Base-by-base conservation (phyloP, 306 rosid genomes). In the Adenanthera pavonina region DNA sequence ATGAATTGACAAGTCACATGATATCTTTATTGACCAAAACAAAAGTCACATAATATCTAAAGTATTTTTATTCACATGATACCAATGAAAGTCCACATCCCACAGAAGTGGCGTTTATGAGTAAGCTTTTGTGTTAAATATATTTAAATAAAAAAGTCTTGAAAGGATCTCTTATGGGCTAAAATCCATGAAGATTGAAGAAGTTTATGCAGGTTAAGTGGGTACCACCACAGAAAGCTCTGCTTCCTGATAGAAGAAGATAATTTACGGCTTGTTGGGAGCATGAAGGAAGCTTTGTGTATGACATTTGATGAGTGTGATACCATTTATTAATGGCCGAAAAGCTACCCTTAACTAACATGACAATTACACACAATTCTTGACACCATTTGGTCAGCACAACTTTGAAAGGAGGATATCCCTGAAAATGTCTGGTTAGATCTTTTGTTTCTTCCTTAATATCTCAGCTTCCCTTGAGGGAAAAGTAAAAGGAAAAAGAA, bases 341-440 rank as follows among this genome's bases (percentile, higher is more conserved):
- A 44, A n/a, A 68, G 73, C 73, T 19, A 43, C 36, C 36, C 51
- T 12, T 68, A 43, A 68, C 53, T n/a, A n/a, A n/a, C 13, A 41
- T 43, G 53, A 43, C 53, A 68, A 43, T 5, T 68, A 68, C 73
- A n/a, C 52, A n/a, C 52, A 43, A n/a, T 43, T 43, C 35, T 68
- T 68, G 73, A 68, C 36, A 6, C 36, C 48, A 19, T 19, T 68
- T 68, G 36, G 52, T 13, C 35, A 1, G 2, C 73, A 68, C 8
- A 43, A 40, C 73, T 3, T 68, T 41, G 34, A 8, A 57, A 40
- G 43, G 6, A n/a, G 35, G 8, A 68, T 35, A 15, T 2, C 17
- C n/a, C 1, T 40, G 53, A 40, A 68, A 68, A 41, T 68, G n/a
- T 43, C 17, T 43, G 35, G 73, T n/a, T 19, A 41, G 33, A 67